Evolutionary conservation across 2,329 filamentous ascomycete genomes (phyloP), one percentile per base, ranked within the genome.

Genomic region (Talaromyces albobiverticillius): DNA sequence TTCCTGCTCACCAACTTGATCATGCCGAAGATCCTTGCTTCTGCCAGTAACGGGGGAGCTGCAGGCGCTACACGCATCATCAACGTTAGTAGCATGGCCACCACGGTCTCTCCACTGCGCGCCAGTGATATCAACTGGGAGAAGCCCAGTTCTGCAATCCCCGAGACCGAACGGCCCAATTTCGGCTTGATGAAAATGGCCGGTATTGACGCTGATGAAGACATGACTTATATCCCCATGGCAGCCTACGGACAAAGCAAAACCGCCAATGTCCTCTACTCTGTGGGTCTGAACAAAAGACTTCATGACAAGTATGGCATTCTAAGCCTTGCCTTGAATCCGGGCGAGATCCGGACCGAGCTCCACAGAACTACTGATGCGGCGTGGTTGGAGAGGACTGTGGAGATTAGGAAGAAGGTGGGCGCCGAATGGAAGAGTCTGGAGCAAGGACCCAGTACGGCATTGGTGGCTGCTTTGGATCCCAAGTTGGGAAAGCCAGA

Each of bases 51-150:
- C 60, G 25, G n/a, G n/a, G n/a, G 40, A 6, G 18, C 20, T 3
- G 38, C 46, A 9, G 54, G 47, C 22, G 13, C 55, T 8, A 59
- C 69, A 1, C 64, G 74, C 0, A 55, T 81, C 9, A 69, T 81
- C 23, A 77, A 71, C 54, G 76, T 59, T 63, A 71, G 32, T 76
- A 75, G 2, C 69, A 79, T 57, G 65, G 71, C 59, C 1, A 60
- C 65, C 47, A 46, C 53, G 13, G 46, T 65, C 26, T 62, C 60
- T 2, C 64, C 64, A 4, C 54, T 69, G 20, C 57, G 60, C 1
- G 63, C 66, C 16, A 56, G 65, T 14, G 64, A 69, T 48, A 64
- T 61, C 54, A 67, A 65, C 34, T 58, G 57, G 23, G 59, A 62
- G 23, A 49, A 49, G 22, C 46, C 46, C 9, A 41, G 18, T 11